phyloP scores from a whole-genome alignment of 2,329 filamentous ascomycete species.

The Fusarium sp. region DNA sequence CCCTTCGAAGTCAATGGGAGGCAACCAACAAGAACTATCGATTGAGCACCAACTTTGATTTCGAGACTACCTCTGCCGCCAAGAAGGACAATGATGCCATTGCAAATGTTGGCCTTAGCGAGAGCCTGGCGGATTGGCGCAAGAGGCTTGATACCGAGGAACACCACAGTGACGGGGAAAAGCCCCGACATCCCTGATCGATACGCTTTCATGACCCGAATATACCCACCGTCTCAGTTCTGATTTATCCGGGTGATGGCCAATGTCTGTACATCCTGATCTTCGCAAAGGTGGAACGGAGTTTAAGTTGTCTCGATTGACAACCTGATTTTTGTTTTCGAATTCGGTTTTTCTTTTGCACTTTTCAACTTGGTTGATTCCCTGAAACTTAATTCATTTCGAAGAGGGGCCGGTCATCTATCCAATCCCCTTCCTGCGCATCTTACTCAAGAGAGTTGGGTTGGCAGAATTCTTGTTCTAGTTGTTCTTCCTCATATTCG shows the following conservation, averaged over 20 bases:
- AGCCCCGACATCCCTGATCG: constrained; percentile 45
- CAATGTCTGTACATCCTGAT: constrained; percentile 44
- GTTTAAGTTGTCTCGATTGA: constrained; percentile 42
- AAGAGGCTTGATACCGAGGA: constrained; percentile 75
- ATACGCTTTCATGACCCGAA: constrained; percentile 51
- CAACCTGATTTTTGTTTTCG: constrained; percentile 32
- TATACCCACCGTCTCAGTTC: constrained; percentile 50
- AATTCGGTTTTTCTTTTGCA: constrained; percentile 34
- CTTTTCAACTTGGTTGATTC: constrained; percentile 23
- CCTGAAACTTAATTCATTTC: constrained; percentile 29
- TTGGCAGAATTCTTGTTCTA: constrained; percentile 32
- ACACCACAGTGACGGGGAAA: constrained; percentile 49
- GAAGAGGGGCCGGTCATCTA: constrained; percentile 12
- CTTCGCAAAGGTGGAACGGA: constrained; percentile 46
- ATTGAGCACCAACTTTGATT: constrained; percentile 89
- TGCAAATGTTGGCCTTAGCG: constrained; percentile 67
- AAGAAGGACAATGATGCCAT: constrained; percentile 61
- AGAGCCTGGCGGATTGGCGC: constrained; percentile 83
- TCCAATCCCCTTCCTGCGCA: neutral
- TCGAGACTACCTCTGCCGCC: constrained; percentile 66
- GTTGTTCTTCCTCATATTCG: constrained; percentile 39
- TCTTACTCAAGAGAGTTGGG: constrained; percentile 24
- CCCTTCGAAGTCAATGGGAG: constrained; percentile 92
- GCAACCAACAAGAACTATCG: constrained; percentile 96
- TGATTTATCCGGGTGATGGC: constrained; percentile 39